Evolutionary conservation across 2,329 filamentous ascomycete species (phyloP).

Genomic region (Xylariaceae sp.): DNA sequence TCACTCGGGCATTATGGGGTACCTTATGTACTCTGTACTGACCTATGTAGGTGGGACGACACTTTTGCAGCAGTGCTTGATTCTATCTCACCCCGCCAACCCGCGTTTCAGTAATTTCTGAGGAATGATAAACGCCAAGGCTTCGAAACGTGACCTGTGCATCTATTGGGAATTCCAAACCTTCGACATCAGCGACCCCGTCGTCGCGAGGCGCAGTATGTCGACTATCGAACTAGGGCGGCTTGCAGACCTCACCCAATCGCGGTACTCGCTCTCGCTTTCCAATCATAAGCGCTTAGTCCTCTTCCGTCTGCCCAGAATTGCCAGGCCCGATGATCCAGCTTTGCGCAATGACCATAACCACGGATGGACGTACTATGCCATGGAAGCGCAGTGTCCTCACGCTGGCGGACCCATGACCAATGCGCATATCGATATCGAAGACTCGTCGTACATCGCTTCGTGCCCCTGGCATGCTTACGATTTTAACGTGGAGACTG

Average conservation of each 20-base stretch:
- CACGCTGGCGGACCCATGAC: conserved; percentile 42
- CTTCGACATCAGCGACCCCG: neutral
- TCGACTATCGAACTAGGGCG: conserved; percentile 24
- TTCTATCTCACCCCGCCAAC: no score
- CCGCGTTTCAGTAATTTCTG: neutral
- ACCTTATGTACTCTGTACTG: no score
- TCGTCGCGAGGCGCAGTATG: conserved; percentile 12
- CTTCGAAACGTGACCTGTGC: neutral
- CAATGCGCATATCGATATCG: conserved; percentile 41
- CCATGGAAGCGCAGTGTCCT: conserved; percentile 44
- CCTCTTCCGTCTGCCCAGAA: conserved; percentile 39
- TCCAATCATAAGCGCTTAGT: conserved; percentile 40
- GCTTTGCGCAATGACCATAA: conserved; percentile 23
- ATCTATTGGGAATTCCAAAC: neutral
- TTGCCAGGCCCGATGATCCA: conserved; percentile 24
- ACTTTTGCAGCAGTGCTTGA: no score
- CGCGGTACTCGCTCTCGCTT: conserved; percentile 38
- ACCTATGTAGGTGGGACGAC: no score
- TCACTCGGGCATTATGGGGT: no score
- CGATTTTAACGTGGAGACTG: conserved; percentile 45
- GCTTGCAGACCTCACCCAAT: conserved; percentile 30
- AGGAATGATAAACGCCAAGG: neutral
- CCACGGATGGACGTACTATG: conserved; percentile 40
- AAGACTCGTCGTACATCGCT: conserved; percentile 41
- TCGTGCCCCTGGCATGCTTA: conserved; percentile 46